Base-by-base conservation (phyloP, 2,329 filamentous ascomycete genomes). In the Aureobasidium leucospermi region DNA sequence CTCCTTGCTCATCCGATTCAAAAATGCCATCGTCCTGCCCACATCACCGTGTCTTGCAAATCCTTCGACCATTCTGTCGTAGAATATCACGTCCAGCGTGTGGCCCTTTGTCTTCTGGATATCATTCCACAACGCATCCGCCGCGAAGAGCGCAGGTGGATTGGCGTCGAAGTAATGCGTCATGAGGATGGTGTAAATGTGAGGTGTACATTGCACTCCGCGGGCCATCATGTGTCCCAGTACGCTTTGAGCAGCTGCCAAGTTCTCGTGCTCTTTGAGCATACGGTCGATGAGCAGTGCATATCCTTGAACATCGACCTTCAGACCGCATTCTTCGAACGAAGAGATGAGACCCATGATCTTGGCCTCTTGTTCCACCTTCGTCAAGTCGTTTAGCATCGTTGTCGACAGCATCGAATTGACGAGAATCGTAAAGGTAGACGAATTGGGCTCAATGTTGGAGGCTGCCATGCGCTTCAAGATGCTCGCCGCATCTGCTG, bases 101-200 rank as follows among this genome's bases (percentile, higher is more conserved):
- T 61, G 62, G 9, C 60, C 39, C 32, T 65, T 62, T 23, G 76
- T 73, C 19, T 66, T 67, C 29, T 71, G 67, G 46, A 81, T 76
- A 4, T 76, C 71, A 9, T 65, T 62, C 64, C 90, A 82, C 3
- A 92, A 75, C 0, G 71, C 69, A 39, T 83, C 79, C n/a, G 89
- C 79, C 13, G 82, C 81, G 1, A 74, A 71, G 32, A 88, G 73
- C 64, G 88, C 79, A 0, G 85, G 84, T 23, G 62, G 60, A 13
- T 56, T n/a, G 4, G 60, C 61, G 8, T 76, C 67, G 68, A 92
- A 87, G 68, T 86, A 86, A 68, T 87, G 79, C 47, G 86, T 81
- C 47, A 88, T 76, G 19, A 94, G 80, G 67, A 86, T 88, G 28
- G 88, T 92, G 75, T 88, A 88, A 67, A 90, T 88, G 65, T 90